Base-by-base conservation (phyloP, 1,139 yeast species). In the Blastobotrys indianensis region DNA sequence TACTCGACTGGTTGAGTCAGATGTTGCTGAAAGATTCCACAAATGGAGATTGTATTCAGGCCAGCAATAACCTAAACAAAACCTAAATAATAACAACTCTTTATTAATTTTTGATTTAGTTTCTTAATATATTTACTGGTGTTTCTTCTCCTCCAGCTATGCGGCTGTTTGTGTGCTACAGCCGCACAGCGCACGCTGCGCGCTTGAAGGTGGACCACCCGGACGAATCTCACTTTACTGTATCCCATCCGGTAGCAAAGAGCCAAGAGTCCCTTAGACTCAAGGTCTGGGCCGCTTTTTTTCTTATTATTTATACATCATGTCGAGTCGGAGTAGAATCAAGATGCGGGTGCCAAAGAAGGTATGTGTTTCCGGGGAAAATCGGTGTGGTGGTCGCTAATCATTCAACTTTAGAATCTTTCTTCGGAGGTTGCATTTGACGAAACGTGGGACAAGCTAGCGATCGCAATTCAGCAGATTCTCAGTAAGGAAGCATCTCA, bases 391-490 rank as follows among this genome's bases (percentile, higher is more conserved):
- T 16, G 23, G 13, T 25, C 4, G 12, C 17, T 17, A n/a, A 34
- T 4, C 34, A n/a, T 11, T 17, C 11, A 13, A 17, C 28, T 4
- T 10, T 37, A 44, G 47, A 44, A 39, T n/a, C 9, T 39, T 15
- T n/a, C 16, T 7, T 23, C 35, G 8, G 63, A 59, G 41, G 66
- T 77, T n/a, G 85, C 83, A 55, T 82, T 80, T 55, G 80, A 79
- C 17, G 74, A 77, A 45, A 74, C 86, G 1, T 90, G 97, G 97
- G 58, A 62, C 2, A 68, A 79, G 1, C 70, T 92, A 30, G 69
- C 83, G n/a, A 72, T 77, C 37, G 97, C 97, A 29, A 81, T 92
- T 37, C 67, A 66, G 25, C 87, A 84, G 58, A 90, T 92, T 46
- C 85, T 83, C 58, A 72, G 74, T 42, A 81, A 83, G 55, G 80